Percentiles rank a stretch among this genome's conserved stretches.
phyloP scores from a whole-genome alignment of 139 green algal species.

The Zygnema circumcarinatum region DNA sequence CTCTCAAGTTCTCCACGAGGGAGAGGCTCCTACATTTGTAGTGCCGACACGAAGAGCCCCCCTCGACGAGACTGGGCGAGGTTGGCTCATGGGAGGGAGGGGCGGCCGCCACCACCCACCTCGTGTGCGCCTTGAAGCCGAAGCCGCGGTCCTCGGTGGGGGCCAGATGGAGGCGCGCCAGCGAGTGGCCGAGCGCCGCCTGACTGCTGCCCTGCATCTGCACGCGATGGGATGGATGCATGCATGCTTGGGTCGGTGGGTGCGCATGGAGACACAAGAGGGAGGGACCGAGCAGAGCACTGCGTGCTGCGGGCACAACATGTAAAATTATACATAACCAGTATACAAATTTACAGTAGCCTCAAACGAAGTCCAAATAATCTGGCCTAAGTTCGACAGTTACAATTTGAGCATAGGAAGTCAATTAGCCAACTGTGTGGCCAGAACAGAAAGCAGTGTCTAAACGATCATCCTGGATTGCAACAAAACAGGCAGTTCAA shows the following conservation, averaged over 20 bases:
- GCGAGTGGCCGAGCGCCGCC: neutral
- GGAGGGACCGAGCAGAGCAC: neutral
- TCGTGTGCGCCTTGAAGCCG: neutral
- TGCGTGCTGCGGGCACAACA: neutral
- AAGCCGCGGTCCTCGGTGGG: neutral
- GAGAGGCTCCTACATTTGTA: too few species aligned
- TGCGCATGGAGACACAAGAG: neutral
- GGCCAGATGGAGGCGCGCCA: constrained; percentile 31
- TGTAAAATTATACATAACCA: neutral
- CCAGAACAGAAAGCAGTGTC: too few species aligned
- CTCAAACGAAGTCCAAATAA: neutral
- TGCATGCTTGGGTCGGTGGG: neutral
- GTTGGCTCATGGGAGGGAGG: too few species aligned
- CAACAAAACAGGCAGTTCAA: too few species aligned
- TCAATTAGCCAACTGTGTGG: too few species aligned
- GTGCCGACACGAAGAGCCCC: too few species aligned
- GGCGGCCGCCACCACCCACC: too few species aligned
- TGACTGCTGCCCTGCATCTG: constrained; percentile 36
- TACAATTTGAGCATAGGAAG: too few species aligned
- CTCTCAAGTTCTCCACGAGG: too few species aligned
- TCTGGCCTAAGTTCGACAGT: too few species aligned
- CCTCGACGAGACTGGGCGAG: too few species aligned
- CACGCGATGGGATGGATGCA: neutral
- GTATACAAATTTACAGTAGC: neutral
- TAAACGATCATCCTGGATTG: too few species aligned